phyloP scores from a whole-genome alignment of 495 filamentous ascomycete genomes.

The Xylaria castorea region DNA sequence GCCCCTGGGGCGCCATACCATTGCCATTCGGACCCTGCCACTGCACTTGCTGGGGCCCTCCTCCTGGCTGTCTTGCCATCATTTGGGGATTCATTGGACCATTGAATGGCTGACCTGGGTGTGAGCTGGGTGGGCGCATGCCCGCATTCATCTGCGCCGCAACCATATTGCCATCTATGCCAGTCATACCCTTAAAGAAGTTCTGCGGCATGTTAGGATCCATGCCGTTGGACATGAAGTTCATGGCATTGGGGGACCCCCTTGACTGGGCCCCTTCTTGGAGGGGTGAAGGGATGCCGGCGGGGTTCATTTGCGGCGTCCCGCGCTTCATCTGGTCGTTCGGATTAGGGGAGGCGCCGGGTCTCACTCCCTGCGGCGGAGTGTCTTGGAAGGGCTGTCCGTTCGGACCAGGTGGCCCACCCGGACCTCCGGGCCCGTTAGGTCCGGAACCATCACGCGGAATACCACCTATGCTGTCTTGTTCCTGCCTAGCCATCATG shows the following conservation, averaged over 20 bases:
- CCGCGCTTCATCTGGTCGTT: conserved; percentile 87
- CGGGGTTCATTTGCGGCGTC: conserved; percentile 84
- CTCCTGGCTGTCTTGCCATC: conserved; percentile 47
- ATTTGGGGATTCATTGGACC: conserved; percentile 68
- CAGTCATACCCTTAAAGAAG: conserved; percentile 58
- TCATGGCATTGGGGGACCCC: conserved; percentile 83
- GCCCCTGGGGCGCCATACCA: conserved; percentile 67
- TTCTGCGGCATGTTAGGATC: conserved; percentile 60
- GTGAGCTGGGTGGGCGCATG: conserved; percentile 88
- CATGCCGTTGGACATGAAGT: conserved; percentile 72
- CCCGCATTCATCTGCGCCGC: conserved; percentile 65
- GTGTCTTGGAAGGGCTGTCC: conserved; percentile 67
- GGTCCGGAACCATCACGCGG: conserved; percentile 57
- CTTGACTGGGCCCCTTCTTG: conserved; percentile 78
- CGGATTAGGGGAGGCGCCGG: conserved; percentile 88
- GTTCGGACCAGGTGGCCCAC: conserved; percentile 61
- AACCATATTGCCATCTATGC: conserved; percentile 64
- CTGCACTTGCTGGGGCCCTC: conserved; percentile 48
- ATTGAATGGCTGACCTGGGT: conserved; percentile 69
- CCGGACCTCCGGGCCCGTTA: conserved; percentile 51
- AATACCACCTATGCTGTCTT: conserved; percentile 71
- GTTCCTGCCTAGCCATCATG: conserved; percentile 96
- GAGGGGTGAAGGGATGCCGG: conserved; percentile 81
- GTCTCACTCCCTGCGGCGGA: conserved; percentile 81
- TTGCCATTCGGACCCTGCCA: conserved; percentile 70